Percentiles rank a stretch among this genome's conserved stretches.
phyloP scores from a whole-genome alignment of 768 basidiomycete genomes.

The Gyrodon lividus region DNA sequence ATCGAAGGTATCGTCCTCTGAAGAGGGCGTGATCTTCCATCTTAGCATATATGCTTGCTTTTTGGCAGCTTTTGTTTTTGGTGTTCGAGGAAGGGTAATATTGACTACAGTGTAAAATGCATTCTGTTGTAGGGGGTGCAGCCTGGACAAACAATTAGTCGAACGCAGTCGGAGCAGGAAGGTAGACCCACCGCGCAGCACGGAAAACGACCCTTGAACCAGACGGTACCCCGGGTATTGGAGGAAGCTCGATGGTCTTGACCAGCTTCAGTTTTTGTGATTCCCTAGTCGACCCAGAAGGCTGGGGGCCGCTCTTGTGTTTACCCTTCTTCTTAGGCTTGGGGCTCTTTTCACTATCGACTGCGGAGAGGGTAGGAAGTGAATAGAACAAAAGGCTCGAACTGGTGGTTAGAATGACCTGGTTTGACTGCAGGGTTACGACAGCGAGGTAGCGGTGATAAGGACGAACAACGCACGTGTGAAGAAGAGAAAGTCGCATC shows the following conservation, averaged over 20 bases:
- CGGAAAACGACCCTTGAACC: conserved; percentile 56
- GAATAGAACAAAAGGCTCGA: conserved; percentile 62
- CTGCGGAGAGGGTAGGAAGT: conserved; percentile 37
- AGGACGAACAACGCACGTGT: conserved; percentile 42
- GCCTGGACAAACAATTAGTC: conserved; percentile 40
- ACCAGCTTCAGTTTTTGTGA: conserved; percentile 40
- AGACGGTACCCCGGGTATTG: conserved; percentile 42
- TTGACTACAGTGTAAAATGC: conserved; percentile 74
- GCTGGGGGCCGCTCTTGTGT: conserved; percentile 37
- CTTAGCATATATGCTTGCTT: conserved; percentile 65
- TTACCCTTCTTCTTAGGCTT: conserved; percentile 34
- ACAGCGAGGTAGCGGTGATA: not conserved
- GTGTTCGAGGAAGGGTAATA: conserved; percentile 56
- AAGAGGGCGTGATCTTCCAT: conserved; percentile 65
- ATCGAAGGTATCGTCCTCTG: conserved; percentile 68
- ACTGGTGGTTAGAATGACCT: conserved; percentile 71
- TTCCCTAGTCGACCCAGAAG: conserved; percentile 9
- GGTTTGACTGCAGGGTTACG: not conserved
- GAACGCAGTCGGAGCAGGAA: not conserved
- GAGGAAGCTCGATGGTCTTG: conserved; percentile 54
- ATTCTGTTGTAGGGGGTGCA: conserved; percentile 49
- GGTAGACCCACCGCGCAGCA: conserved; percentile 48
- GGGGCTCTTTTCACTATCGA: conserved; percentile 15
- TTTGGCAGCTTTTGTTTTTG: conserved; percentile 50
- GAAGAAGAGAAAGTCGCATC: conserved; percentile 76